Evolutionary conservation across 164 flowering plant genomes (phyloP), one percentile per base, ranked within the genome.

Genomic region (Aristolochia californica): DNA sequence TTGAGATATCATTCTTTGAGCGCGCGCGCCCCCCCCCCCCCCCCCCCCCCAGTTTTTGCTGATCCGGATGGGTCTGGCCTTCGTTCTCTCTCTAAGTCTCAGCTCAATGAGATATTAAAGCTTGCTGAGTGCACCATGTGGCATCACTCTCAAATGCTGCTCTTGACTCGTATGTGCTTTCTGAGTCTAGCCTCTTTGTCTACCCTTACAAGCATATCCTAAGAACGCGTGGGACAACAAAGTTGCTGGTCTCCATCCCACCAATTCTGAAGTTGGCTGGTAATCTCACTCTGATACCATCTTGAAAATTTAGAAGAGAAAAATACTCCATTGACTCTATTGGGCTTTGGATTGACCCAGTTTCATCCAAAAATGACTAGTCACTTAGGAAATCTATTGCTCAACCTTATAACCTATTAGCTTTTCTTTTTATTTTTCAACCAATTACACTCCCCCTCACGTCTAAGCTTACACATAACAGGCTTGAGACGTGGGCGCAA

Each of bases 191-290:
- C 81, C 80, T 88, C 60, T 87, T 89, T 72, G 84, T 89, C 15
- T 79, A 75, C 64, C 66, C 95, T 5, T 81, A 84, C 85, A 89
- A 84, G 71, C 65, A 86, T 30, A 80, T 86, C 62, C 75, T 89
- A 70, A 89, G 86, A 64, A 89, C 97, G 14, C 86, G 97, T 62
- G 97, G 97, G 25, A 86, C 97, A 2, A 89, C 97, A 0, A 89
- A 84, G 65, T 62, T 89, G 65, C 84, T 89, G 43, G 72, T 78
- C 7, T 71, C 97, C 2, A 80, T 87, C 70, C 95, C 95, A 16
- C 76, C 83, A 13, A 74, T 90, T 50, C 78, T 90, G 0, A 63
- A 70, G 57, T 54, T 83, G 53, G 91, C 97, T 15, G 59, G 64
- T 2, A 9, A 68, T 13, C 76, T 87, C n/a, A n/a, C n/a, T n/a